Base-by-base conservation (phyloP, 1,139 yeast genomes). In the Hanseniaspora uvarum region DNA sequence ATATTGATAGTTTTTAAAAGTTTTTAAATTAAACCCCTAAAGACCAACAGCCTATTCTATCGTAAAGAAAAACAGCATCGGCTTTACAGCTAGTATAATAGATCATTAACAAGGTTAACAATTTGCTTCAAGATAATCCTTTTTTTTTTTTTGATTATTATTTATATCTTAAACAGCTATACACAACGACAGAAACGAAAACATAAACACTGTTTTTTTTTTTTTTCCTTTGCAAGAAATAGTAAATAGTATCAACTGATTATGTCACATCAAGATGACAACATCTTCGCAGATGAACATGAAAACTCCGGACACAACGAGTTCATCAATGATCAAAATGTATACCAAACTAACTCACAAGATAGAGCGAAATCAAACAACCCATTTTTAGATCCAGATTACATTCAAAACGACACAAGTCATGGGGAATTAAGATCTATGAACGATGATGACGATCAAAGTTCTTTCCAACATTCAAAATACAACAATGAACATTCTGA, bases 401-500 rank as follows among this genome's bases (percentile, higher is more conserved):
- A 40, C 18, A 26, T 28, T 4, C 28, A 41, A 23, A 34, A 43
- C 11, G 36, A 30, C 16, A 26, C 34, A 11, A 38, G 26, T 3
- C 19, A 3, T 1, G 30, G 28, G 6, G 40, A 23, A 12, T 21
- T 23, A 10, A 24, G 19, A 3, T 47, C 48, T 10, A 34, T 34
- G n/a, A 33, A 47, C 30, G 31, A 31, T n/a, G 31, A 31, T n/a
- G 55, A 46, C 23, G 68, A 64, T 45, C 64, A 66, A 57, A 61
- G 60, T 51, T 68, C 68, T 30, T 65, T 64, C 51, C 65, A 64
- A 52, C 60, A 67, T 24, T 38, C 45, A 8, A 26, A 40, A 31
- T 28, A 34, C 14, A 40, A 49, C 5, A 30, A 41, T 14, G 16
- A 26, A 46, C 30, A 39, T 12, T 3, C 61, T 58, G 54, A 58